phyloP scores from a whole-genome alignment of 2,329 filamentous ascomycete genomes.

The Trichoderma koningiopsis region DNA sequence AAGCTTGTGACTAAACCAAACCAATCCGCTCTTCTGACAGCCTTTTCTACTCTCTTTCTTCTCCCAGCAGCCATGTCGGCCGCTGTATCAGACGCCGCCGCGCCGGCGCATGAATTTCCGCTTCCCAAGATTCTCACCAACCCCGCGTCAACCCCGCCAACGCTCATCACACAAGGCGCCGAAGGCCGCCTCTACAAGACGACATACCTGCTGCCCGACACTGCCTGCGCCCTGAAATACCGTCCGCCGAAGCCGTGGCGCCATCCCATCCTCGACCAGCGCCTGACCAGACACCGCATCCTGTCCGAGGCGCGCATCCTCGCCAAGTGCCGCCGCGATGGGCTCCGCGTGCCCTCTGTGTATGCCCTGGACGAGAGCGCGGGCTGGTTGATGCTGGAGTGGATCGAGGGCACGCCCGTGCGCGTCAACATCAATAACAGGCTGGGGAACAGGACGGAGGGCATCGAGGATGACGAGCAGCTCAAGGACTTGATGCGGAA shows the following conservation, averaged over 20 bases:
- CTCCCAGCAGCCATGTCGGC: constrained; percentile 10
- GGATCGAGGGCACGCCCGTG: constrained; percentile 74
- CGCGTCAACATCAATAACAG: constrained; percentile 69
- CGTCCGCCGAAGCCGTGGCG: constrained; percentile 89
- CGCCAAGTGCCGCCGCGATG: constrained; percentile 74
- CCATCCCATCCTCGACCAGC: constrained; percentile 83
- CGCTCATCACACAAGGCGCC: constrained; percentile 87
- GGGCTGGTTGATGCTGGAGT: constrained; percentile 82
- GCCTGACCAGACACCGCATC: constrained; percentile 83
- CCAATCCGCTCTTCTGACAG: background rate
- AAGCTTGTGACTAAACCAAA: background rate
- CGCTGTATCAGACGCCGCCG: background rate
- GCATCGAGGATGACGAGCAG: constrained; percentile 48
- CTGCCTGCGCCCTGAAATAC: constrained; percentile 83
- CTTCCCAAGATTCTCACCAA: constrained; percentile 68
- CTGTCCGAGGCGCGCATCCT: constrained; percentile 87
- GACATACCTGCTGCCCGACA: constrained; percentile 68
- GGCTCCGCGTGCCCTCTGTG: constrained; percentile 79
- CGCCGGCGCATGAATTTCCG: constrained; percentile 41
- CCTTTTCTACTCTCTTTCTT: background rate
- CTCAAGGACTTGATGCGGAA: constrained; percentile 66
- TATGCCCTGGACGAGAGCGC: constrained; percentile 65
- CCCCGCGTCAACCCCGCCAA: constrained; percentile 60
- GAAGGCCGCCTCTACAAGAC: constrained; percentile 93
- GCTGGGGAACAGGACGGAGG: constrained; percentile 54